Evolutionary conservation across 2,329 filamentous ascomycete genomes (phyloP), one percentile per base, ranked within the genome.

Genomic region (Sporothrix brunneoviolacea): DNA sequence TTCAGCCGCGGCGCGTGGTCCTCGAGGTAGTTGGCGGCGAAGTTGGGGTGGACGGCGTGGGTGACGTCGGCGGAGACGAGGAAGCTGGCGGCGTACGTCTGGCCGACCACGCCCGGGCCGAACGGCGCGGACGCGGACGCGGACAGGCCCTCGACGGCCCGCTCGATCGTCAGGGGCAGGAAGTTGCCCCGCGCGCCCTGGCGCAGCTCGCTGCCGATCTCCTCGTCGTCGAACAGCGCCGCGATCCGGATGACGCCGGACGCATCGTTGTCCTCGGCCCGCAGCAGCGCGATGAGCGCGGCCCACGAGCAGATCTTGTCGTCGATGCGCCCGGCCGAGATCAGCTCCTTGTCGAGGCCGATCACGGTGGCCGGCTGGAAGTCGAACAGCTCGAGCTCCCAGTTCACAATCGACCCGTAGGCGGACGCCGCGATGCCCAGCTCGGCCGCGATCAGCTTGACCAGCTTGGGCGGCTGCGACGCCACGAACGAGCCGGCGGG

Each of bases 221-320:
- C 93, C 68, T 98, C 93, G 61, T 96, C 87, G 64, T 97, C 93
- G 62, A 97, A 97, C 60, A 96, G 83, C n/a, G 86, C 90, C 32
- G 93, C 88, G 50, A 96, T 75, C 69, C 94, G 94, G 68, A 97
- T 82, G 48, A 84, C 79, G n/a, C 83, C 77, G 54, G 84, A 78
- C 9, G 72, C 65, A 1, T 77, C 71, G 58, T 67, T 73, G 35
- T 75, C 70, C 12, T 79, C 72, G 16, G 84, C 81, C 44, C 84
- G 82, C 24, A 96, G 74, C 0, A 98, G 82, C 4, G 82, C 91
- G 66, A 91, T 83, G 47, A 96, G 76, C 8, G 93, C 91, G 8
- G 90, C 82, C 83, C 89, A 97, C 28, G 88, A 94, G 75, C 93
- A 97, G 41, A 98, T 83, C 74, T 96, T 97, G 71, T 98, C 93